These are phyloP conservation scores for Aspergillus funiculosus DNA, from an alignment of 495 filamentous ascomycete species.

Conservation along the genomic window DNA sequence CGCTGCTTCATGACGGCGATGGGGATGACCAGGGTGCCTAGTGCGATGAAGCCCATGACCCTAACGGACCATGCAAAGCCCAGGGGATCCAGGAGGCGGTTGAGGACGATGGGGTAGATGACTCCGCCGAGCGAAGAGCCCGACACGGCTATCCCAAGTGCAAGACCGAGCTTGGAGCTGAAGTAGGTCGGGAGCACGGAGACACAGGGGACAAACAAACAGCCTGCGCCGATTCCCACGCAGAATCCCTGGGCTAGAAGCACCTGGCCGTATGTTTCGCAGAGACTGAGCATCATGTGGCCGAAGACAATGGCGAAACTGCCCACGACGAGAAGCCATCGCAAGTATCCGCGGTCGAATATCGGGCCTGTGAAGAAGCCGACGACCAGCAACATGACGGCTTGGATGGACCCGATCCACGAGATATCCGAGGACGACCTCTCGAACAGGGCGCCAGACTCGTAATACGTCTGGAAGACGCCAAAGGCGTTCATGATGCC, in stretches of 20 bases:
- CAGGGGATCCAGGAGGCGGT: slow-evolving; percentile 17
- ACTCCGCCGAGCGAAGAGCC: slow-evolving; percentile 34
- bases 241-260: slow-evolving; percentile 35
- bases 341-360: slow-evolving; percentile 55
- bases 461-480: slow-evolving; percentile 29
- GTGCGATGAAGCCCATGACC: slow-evolving; percentile 32
- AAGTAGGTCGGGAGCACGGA: slow-evolving; percentile 35
- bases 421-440: slow-evolving; percentile 42
- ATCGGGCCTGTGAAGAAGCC: slow-evolving; percentile 52
- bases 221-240: slow-evolving; percentile 33
- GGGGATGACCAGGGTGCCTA: slow-evolving; percentile 39
- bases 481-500: slow-evolving; percentile 31
- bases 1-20: slow-evolving; percentile 23
- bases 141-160: slow-evolving; percentile 24
- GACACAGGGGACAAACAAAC: slow-evolving; percentile 32
- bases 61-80: slow-evolving; percentile 49
- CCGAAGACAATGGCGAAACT: slow-evolving; percentile 33
- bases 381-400: slow-evolving; percentile 49
- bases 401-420: slow-evolving; percentile 48
- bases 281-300: slow-evolving; percentile 40
- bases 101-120: slow-evolving; percentile 29
- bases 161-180: slow-evolving; percentile 23
- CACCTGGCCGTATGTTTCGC: slow-evolving; percentile 27
- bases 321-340: slow-evolving; percentile 33
- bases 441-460: slow-evolving; percentile 12